Conservation (phyloP, 163 green algal genomes). For the Scenedesmus sp. region DNA sequence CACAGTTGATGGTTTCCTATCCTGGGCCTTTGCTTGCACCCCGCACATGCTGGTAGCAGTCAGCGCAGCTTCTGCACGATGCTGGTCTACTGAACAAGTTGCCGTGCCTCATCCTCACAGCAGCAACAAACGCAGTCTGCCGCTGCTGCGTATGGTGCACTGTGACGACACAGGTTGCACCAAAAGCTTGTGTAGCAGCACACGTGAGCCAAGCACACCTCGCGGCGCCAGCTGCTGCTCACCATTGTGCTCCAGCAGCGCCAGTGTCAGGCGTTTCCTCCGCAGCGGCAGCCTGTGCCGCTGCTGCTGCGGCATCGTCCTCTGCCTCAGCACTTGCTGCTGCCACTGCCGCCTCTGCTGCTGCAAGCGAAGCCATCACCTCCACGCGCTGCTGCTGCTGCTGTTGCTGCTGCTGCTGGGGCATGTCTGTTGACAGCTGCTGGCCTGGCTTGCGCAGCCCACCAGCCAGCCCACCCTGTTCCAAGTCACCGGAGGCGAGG, state of each 20-base stretch:
- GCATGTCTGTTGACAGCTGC: neutral
- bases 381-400: neutral
- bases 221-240: neutral
- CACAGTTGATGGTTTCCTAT: no score
- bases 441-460: neutral
- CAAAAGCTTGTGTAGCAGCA: no score
- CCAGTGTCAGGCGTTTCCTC: constrained; percentile 43
- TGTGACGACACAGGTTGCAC: no score
- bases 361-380: neutral
- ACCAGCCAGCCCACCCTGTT: neutral
- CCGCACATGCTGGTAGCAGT: no score
- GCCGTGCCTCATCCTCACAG: no score
- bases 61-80: no score
- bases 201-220: no score
- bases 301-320: constrained; percentile 7
- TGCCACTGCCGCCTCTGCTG: neutral
- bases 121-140: no score
- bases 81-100: no score
- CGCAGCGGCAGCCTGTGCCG: constrained; percentile 33
- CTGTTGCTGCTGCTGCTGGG: constrained; percentile 16
- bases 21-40: no score
- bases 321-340: neutral
- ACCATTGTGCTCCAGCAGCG: constrained; percentile 49
- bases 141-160: no score
- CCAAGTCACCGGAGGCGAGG: neutral